Conservation (phyloP, 2,329 filamentous ascomycete species). For the Cladorrhinum sp. region DNA sequence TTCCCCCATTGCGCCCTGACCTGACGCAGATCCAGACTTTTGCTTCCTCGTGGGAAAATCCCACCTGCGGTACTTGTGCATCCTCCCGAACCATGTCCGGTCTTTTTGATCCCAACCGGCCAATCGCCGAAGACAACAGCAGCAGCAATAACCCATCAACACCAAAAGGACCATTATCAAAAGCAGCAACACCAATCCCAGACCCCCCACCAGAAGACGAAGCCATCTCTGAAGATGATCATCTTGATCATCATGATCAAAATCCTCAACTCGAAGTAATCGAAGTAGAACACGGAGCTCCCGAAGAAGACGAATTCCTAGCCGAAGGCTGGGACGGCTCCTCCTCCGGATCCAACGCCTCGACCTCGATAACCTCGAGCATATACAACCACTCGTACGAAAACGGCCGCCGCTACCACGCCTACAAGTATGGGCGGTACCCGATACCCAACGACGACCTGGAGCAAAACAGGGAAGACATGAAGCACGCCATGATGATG, state of each 20-base stretch:
- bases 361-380: conserved; percentile 27
- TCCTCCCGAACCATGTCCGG: background rate
- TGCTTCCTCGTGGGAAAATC: too few relatives aligned
- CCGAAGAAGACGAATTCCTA: conserved; percentile 23
- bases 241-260: background rate
- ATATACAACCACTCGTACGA: conserved; percentile 30
- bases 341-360: conserved; percentile 19
- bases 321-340: conserved; percentile 19
- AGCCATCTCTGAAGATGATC: background rate
- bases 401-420: conserved; percentile 30
- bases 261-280: conserved; percentile 2
- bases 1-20: too few relatives aligned
- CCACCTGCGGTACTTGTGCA: background rate
- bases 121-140: background rate
- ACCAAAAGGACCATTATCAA: background rate
- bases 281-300: conserved; percentile 9
- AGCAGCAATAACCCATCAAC: background rate
- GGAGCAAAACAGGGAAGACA: conserved; percentile 44
- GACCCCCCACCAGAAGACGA: background rate
- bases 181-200: background rate
- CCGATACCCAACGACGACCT: conserved; percentile 40
- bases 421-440: conserved; percentile 31
- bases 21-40: background rate
- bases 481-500: conserved; percentile 40
- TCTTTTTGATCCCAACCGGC: background rate